These are phyloP conservation scores for Chalciporus pseudorubinellus DNA, from an alignment of 768 basidiomycete genomes.

Conservation along the genomic window DNA sequence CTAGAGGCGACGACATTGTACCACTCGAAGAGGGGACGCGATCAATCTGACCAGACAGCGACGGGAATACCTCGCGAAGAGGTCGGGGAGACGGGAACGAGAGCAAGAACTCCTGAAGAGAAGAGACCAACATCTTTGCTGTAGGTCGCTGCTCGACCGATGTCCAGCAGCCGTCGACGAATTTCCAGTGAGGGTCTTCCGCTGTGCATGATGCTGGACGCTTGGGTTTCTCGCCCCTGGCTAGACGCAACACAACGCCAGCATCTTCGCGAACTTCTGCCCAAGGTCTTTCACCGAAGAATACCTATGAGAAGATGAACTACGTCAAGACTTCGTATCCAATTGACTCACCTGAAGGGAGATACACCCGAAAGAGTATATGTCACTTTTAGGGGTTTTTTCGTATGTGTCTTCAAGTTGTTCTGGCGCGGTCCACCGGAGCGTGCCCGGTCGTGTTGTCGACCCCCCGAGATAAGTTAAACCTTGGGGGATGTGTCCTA, in stretches of 20 bases:
- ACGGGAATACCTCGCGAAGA: background rate
- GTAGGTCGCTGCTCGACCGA: background rate
- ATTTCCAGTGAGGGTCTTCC: background rate
- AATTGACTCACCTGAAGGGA: conserved; percentile 2
- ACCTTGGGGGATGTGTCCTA: background rate
- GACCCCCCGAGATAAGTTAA: conserved; percentile 1
- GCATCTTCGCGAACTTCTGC: background rate
- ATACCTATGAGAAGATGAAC: background rate
- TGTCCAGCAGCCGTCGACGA: background rate
- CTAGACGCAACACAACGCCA: conserved; percentile 3
- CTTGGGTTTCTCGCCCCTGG: background rate
- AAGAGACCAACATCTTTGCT: background rate
- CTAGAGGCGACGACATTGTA: too few relatives aligned
- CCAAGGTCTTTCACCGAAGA: conserved; percentile 1
- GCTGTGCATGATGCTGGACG: background rate
- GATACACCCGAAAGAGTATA: conserved; percentile 30
- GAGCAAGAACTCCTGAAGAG: background rate
- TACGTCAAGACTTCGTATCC: background rate
- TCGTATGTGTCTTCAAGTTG: background rate
- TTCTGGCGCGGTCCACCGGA: conserved; percentile 44
- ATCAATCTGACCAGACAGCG: background rate
- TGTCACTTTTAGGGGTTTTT: conserved; percentile 9
- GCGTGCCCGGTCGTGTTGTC: conserved; percentile 35
- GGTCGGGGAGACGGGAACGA: background rate
- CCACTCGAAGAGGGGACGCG: too few relatives aligned